Evolutionary conservation across 1,284 basidiomycete genomes (phyloP).

Genomic region (Trametes polyzona): DNA sequence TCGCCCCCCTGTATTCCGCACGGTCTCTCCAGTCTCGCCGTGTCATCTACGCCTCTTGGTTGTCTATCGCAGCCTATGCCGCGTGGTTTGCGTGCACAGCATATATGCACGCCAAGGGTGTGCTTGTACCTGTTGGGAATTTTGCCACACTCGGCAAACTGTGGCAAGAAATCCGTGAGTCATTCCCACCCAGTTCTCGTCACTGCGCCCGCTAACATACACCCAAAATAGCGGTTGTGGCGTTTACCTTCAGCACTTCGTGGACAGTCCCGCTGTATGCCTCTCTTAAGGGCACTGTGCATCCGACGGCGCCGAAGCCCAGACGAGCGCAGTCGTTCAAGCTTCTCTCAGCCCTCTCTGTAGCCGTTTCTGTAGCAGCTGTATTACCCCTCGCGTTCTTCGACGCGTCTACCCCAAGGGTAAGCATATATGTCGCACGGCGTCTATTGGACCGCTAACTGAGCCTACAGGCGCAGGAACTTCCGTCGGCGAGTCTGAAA

Average conservation of each 20-base stretch:
- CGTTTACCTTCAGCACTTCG: constrained; percentile 67
- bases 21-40: constrained; percentile 56
- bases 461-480: constrained; percentile 27
- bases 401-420: constrained; percentile 46
- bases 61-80: constrained; percentile 59
- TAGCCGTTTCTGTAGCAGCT: constrained; percentile 50
- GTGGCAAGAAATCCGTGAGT: constrained; percentile 69
- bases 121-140: constrained; percentile 40
- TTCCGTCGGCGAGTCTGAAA: constrained; percentile 31
- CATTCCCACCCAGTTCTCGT: neutral
- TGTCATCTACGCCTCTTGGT: constrained; percentile 57
- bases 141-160: constrained; percentile 50
- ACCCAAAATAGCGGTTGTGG: constrained; percentile 46
- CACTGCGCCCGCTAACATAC: neutral
- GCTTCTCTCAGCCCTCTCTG: constrained; percentile 55
- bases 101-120: constrained; percentile 52
- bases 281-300: constrained; percentile 52
- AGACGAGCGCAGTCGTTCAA: constrained; percentile 59
- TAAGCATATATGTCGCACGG: too few species aligned
- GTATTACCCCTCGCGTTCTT: constrained; percentile 64
- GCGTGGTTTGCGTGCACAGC: constrained; percentile 59
- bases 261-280: constrained; percentile 67
- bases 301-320: constrained; percentile 46
- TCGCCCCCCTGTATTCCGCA: constrained; percentile 55
- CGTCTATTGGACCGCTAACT: neutral